Conservation (phyloP, 257 asterid species). For the Nemophila menziesii region DNA sequence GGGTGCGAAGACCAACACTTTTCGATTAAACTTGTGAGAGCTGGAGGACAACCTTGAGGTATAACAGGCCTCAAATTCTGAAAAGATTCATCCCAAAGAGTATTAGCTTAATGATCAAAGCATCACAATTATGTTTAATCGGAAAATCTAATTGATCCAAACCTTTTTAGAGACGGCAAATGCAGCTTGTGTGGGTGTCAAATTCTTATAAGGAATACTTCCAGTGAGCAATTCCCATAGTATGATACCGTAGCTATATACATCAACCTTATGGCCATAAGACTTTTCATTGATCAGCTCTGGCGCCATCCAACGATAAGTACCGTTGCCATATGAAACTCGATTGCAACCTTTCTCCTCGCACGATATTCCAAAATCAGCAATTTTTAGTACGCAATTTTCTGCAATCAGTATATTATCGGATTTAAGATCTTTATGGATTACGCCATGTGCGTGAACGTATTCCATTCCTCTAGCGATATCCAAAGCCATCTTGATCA, state of each 20-base stretch:
- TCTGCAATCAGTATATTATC: conserved; percentile 27
- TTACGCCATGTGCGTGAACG: conserved; percentile 29
- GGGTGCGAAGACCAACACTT: too few species aligned
- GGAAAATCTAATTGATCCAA: too few species aligned
- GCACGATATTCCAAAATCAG: conserved; percentile 36
- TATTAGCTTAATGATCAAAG: too few species aligned
- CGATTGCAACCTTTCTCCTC: conserved; percentile 32
- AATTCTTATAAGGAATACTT: conserved; percentile 26
- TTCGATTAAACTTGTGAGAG: too few species aligned
- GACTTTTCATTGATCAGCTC: conserved; percentile 34
- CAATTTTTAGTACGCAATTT: conserved; percentile 27
- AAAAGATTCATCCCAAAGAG: too few species aligned
- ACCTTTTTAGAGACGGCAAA: conserved; percentile 35
- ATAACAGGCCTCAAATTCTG: too few species aligned
- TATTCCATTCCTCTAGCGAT: conserved; percentile 32
- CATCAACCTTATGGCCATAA: conserved; percentile 32
- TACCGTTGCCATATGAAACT: conserved; percentile 27
- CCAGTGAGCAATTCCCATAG: conserved; percentile 36
- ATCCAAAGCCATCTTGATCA: conserved; percentile 25
- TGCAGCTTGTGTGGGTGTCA: conserved; percentile 35
- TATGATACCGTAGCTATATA: conserved; percentile 33
- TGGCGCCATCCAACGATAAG: conserved; percentile 44
- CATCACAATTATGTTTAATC: too few species aligned
- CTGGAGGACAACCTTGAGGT: too few species aligned
- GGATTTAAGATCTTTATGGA: conserved; percentile 33